A percentile compares a stretch with the other conserved stretches of the same genome.
Evolutionary conservation across 768 basidiomycete genomes (phyloP).

Genomic region (Pulveroboletus sp.): DNA sequence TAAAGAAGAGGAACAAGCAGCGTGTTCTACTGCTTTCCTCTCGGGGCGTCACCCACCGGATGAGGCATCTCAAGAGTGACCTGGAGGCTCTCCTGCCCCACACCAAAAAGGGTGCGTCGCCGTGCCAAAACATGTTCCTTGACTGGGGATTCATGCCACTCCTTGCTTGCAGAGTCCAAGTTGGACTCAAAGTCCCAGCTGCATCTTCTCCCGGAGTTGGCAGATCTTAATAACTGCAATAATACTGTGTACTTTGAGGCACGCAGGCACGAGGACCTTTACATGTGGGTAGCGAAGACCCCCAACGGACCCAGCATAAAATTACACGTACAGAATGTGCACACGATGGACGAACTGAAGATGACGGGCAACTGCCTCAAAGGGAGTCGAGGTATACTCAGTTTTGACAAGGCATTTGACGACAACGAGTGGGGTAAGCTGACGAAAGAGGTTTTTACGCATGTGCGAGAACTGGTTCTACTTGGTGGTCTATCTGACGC

Average conservation of each 20-base stretch:
- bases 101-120: conserved; percentile 84
- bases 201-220: conserved; percentile 88
- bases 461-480: conserved; percentile 47
- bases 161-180: conserved; percentile 70
- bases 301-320: conserved; percentile 98
- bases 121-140: background rate
- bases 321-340: conserved; percentile 96
- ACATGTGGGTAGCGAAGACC: conserved; percentile 94
- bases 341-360: conserved; percentile 99
- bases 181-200: conserved; percentile 95
- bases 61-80: conserved; percentile 97
- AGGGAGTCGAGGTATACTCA: conserved; percentile 86
- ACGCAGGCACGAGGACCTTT: conserved; percentile 90
- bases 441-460: conserved; percentile 91
- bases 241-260: conserved; percentile 98
- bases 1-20: conserved; percentile 86
- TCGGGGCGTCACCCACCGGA: conserved; percentile 89
- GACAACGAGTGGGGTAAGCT: conserved; percentile 80
- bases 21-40: conserved; percentile 90
- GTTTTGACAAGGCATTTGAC: conserved; percentile 90
- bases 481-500: background rate
- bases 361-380: conserved; percentile 99
- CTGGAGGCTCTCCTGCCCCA: conserved; percentile 87
- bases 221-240: conserved; percentile 96
- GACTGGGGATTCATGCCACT: background rate